Evolutionary conservation across 805 yeast genomes (phyloP), one percentile per base, ranked within the genome.

Genomic region (Grigorovia humatica): DNA sequence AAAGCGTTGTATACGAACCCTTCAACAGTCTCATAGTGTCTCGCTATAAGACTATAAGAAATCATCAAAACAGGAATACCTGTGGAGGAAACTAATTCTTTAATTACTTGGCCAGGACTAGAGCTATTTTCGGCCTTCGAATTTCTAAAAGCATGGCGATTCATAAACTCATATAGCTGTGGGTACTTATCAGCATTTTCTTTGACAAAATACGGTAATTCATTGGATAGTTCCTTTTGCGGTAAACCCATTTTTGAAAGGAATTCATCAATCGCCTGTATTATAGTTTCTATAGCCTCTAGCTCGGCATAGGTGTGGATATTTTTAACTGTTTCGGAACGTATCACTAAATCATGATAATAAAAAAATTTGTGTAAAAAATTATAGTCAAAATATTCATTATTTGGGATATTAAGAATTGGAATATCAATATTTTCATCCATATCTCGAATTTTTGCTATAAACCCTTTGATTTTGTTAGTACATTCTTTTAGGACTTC

Each of bases 161-260:
- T 76, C 86, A 88, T 82, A 56, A 86, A 85, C 54, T 87, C 93
- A 58, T 78, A 80, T 32, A 81, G 70, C 52, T 76, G 78, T 3
- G 74, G 65, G 48, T 78, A 76, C 41, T 66, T 70, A 46, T 76
- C 78, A 47, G 68, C 70, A 46, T 74, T 74, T 45, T 76, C 75
- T 51, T 75, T 78, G 38, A 78, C 73, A 15, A 74, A 71, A 6
- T 73, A 70, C 0, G 83, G 79, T 17, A 82, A 76, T 53, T 79
- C 81, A 53, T 78, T 75, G 11, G 79, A 79, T 43, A 73, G 74
- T 30, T 74, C 65, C 46, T 79, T 69, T 43, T 71, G 71, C 0
- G 89, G 88, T 54, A 79, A 77, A 0, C 89, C 89, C 42, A 79
- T 63, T 5, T 65, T 57, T 17, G 68, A 65, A 51, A 82, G 65